Conservation (phyloP, 2,329 filamentous ascomycete genomes). For the Fusarium annulatum region DNA sequence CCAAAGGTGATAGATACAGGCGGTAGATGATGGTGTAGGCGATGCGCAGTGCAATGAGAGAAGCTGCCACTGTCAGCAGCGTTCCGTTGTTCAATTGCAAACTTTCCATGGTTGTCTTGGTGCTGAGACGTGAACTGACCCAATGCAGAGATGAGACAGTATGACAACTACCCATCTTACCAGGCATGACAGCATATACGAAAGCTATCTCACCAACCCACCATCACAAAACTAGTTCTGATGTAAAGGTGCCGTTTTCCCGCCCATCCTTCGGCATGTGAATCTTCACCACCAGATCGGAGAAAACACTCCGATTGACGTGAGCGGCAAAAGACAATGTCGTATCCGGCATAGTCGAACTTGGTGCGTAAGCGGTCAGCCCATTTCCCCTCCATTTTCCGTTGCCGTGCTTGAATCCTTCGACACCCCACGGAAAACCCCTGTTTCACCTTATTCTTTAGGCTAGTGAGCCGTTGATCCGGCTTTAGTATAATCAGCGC, state of each 20-base stretch:
- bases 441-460: neutral
- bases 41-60: neutral
- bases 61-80: neutral
- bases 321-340: neutral
- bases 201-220: neutral
- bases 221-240: neutral
- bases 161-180: neutral
- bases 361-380: neutral
- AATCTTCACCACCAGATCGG: neutral
- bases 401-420: neutral
- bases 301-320: neutral
- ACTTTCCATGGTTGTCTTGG: neutral
- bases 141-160: too few species aligned
- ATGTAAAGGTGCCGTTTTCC: neutral
- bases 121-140: rapidly evolving
- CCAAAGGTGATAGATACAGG: neutral
- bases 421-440: neutral
- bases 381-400: neutral
- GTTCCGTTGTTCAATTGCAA: neutral
- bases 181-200: neutral
- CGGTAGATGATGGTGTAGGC: neutral
- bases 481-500: neutral
- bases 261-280: neutral
- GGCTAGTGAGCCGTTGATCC: neutral
- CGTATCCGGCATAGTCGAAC: neutral